Evolutionary conservation across 2,329 filamentous ascomycete genomes (phyloP), one percentile per base, ranked within the genome.

Genomic region (Fonsecaea nubica): DNA sequence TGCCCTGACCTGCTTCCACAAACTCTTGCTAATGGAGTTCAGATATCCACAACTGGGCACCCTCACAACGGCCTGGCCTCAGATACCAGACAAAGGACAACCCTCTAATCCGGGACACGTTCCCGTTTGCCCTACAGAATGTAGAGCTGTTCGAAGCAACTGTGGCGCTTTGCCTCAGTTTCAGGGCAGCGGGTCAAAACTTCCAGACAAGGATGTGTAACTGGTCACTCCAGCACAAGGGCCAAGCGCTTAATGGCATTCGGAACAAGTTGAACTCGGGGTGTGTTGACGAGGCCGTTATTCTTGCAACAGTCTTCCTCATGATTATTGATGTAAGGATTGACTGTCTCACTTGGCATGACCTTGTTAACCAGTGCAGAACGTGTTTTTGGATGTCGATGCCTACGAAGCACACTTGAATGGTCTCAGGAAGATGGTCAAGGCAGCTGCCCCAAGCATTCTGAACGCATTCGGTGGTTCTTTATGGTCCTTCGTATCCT

Each of bases 241-340:
- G 62, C 21, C 61, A 63, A 35, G 64, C 67, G 12, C 48, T 69
- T 35, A 54, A 59, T 12, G 64, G 54, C 32, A 67, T 69, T 8
- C 25, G 67, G 13, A 42, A 18, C 7, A 67, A 67, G 42, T 52
- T 69, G 55, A 57, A 33, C 15, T 64, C 58, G 5, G 67, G 67
- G 15, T 42, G 38, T 18, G 58, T 69, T 4, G 67, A 69, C 52
- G 64, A 69, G 25, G 67, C 64, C 48, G 58, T 69, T 30, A 63
- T 69, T 33, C 50, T 69, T 30, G 65, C 67, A 21, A 69, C 67
- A 2, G 62, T 69, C 10, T 66, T 69, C 32, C 62, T 69, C 25
- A 69, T 69, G 67, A 69, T 69, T n/a, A 69, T 63, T 48, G 67
- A 69, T 32, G 67, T 67, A 61, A 48, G 64, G 30, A 30, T n/a